These are phyloP conservation scores for Vigna angularis DNA, from an alignment of 306 rosid species.

Conservation along the genomic window DNA sequence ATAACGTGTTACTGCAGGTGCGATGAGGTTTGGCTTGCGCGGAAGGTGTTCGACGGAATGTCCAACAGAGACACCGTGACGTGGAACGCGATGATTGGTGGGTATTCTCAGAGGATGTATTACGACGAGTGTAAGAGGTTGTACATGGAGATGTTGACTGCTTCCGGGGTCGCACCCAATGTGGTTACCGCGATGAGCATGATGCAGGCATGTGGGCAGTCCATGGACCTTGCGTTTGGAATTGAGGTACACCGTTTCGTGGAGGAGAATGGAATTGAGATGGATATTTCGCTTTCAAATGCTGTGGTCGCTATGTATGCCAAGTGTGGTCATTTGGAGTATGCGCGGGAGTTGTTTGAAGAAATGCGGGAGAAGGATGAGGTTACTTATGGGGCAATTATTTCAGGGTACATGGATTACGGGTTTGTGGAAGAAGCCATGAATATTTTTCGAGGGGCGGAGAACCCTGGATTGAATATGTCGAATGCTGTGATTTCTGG, in stretches of 20 bases:
- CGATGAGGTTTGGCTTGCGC: conserved; percentile 57
- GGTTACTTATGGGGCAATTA: conserved; percentile 67
- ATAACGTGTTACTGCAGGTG: conserved; percentile 73
- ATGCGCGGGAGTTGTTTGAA: conserved; percentile 71
- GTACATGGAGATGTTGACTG: conserved; percentile 60
- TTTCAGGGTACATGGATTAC: conserved; percentile 78
- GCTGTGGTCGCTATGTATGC: conserved; percentile 82
- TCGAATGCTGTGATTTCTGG: conserved; percentile 87
- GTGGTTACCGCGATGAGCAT: conserved; percentile 66
- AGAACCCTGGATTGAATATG: conserved; percentile 56
- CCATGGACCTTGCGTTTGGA: conserved; percentile 71
- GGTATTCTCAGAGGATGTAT: conserved; percentile 77
- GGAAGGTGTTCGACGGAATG: conserved; percentile 70
- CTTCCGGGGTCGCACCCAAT: conserved; percentile 55
- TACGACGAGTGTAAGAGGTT: conserved; percentile 72
- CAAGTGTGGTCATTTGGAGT: conserved; percentile 81
- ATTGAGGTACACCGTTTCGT: conserved; percentile 66
- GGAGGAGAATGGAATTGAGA: conserved; percentile 56
- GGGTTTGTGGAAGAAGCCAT: conserved; percentile 74
- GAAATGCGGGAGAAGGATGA: conserved; percentile 78
- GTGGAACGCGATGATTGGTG: conserved; percentile 91
- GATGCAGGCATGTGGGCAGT: conserved; percentile 92
- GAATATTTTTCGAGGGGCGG: conserved; percentile 59
- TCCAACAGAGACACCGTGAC: conserved; percentile 66
- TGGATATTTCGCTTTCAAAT: conserved; percentile 67